Conservation (phyloP, 2,329 filamentous ascomycete species). For the Phialophora tarda region DNA sequence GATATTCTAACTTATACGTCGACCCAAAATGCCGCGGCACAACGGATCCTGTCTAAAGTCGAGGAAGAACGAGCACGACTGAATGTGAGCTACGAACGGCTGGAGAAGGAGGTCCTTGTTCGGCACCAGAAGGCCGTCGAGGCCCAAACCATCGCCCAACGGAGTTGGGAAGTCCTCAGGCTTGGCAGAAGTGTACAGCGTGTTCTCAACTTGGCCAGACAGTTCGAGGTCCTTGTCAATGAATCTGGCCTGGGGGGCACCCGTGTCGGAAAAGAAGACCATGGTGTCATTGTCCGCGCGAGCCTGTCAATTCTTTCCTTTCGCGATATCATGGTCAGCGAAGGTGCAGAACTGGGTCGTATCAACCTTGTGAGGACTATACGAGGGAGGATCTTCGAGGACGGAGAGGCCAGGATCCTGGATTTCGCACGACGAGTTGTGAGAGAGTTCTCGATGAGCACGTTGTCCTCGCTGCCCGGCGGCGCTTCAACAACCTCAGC, state of each 20-base stretch:
- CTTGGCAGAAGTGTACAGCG: conserved; percentile 77
- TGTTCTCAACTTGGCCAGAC: conserved; percentile 79
- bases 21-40: conserved; percentile 73
- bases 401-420: conserved; percentile 75
- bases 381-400: conserved; percentile 70
- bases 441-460: conserved; percentile 79
- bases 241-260: conserved; percentile 62
- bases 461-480: conserved; percentile 47
- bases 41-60: conserved; percentile 74
- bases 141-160: conserved; percentile 75
- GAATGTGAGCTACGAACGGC: conserved; percentile 80
- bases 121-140: conserved; percentile 86
- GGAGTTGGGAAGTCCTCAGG: conserved; percentile 79
- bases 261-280: conserved; percentile 65
- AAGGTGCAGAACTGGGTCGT: conserved; percentile 75
- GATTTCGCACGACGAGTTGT: conserved; percentile 77
- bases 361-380: conserved; percentile 75
- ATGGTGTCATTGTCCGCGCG: conserved; percentile 79
- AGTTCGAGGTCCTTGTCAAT: conserved; percentile 82
- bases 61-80: conserved; percentile 79
- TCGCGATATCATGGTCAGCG: conserved; percentile 69
- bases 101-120: conserved; percentile 83
- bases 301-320: conserved; percentile 78
- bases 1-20: conserved; percentile 80
- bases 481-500: conserved; percentile 27